A percentile compares a stretch with the other conserved stretches of the same genome.
These are phyloP conservation scores for Leccinum subrobustum DNA, from an alignment of 1,284 basidiomycete genomes.

Conservation along the genomic window DNA sequence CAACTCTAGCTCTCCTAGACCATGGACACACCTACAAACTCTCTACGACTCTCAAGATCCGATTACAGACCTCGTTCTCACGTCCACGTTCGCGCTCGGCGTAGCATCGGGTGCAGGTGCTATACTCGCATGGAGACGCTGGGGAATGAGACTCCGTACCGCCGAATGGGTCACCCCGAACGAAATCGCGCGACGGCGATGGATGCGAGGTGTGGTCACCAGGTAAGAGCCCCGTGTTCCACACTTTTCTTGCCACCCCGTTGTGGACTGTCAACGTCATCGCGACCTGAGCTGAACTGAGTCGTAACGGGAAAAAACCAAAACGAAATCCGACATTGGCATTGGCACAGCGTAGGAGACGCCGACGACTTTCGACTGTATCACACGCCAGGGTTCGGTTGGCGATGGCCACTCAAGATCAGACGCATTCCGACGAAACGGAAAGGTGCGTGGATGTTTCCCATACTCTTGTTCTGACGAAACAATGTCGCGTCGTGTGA, in stretches of 20 bases:
- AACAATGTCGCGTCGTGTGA: not conserved
- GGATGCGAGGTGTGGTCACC: slow-evolving; percentile 75
- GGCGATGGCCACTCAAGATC: slow-evolving; percentile 70
- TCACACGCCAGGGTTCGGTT: slow-evolving; percentile 79
- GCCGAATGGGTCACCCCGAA: slow-evolving; percentile 64
- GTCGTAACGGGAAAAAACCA: not conserved
- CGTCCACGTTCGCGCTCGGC: slow-evolving; percentile 43
- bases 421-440: slow-evolving; percentile 54
- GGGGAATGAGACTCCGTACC: slow-evolving; percentile 57
- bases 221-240: slow-evolving; percentile 44
- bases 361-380: slow-evolving; percentile 80
- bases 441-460: slow-evolving; percentile 50
- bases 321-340: not conserved
- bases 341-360: slow-evolving; percentile 68
- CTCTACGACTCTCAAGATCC: not conserved
- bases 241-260: not conserved
- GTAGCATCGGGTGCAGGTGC: slow-evolving; percentile 41
- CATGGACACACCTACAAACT: slow-evolving; percentile 1
- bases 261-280: not conserved
- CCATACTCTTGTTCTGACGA: not conserved
- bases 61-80: not conserved
- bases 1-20: not conserved
- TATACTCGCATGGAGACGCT: slow-evolving; percentile 49
- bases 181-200: slow-evolving; percentile 51
- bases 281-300: not conserved